Conservation (phyloP, 1,139 yeast species). For the Nakaseomyces delphensis region DNA sequence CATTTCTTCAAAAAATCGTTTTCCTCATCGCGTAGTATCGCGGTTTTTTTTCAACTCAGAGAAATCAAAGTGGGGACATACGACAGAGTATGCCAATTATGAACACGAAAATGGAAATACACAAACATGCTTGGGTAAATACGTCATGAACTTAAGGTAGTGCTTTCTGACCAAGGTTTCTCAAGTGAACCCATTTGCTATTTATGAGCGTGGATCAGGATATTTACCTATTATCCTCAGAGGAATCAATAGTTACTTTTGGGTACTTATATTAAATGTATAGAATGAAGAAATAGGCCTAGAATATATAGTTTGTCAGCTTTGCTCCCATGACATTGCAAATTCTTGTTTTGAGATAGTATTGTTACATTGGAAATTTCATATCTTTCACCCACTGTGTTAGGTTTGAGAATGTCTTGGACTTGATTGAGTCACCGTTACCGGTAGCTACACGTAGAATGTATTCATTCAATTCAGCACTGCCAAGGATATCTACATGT, state of each 20-base stretch:
- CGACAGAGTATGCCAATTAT: neutral
- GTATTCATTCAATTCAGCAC: conserved; percentile 84
- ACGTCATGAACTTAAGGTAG: conserved; percentile 2
- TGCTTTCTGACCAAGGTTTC: too few species aligned
- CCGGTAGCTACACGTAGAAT: conserved; percentile 79
- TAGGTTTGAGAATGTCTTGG: conserved; percentile 52
- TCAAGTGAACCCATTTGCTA: too few species aligned
- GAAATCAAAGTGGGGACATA: neutral
- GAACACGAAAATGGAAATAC: conserved; percentile 6
- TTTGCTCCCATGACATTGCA: too few species aligned
- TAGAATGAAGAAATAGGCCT: too few species aligned
- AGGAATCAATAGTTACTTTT: too few species aligned
- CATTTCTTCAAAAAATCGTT: too few species aligned
- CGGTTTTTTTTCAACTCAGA: neutral
- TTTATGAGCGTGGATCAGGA: too few species aligned
- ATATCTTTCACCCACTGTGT: conserved; percentile 39
- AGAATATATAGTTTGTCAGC: too few species aligned
- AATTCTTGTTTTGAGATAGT: neutral
- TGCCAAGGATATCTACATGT: conserved; percentile 91
- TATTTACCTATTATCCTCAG: too few species aligned
- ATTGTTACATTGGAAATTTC: conserved; percentile 30
- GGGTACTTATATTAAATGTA: too few species aligned
- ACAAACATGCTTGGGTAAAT: neutral
- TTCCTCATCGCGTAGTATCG: neutral
- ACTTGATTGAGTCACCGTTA: conserved; percentile 54